These are phyloP conservation scores for Camellia lanceoleosa DNA, from an alignment of 148 eudicot genomes.

Conservation along the genomic window DNA sequence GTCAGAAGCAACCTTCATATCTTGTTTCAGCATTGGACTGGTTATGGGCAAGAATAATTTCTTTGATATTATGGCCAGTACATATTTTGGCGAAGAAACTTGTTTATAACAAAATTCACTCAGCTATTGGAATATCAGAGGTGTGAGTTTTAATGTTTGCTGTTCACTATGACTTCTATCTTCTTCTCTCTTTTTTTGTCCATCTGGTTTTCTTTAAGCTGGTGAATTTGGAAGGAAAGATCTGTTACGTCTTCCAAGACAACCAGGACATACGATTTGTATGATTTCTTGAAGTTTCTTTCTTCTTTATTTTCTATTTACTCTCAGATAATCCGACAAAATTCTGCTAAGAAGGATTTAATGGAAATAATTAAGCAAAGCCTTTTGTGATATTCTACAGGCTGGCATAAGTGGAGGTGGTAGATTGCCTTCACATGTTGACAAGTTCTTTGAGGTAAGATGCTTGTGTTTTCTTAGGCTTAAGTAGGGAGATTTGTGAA, in stretches of 20 bases:
- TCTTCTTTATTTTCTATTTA: background rate
- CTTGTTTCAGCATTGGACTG: slow-evolving; percentile 54
- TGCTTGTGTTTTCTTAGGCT: slow-evolving; percentile 17
- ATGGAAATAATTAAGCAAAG: background rate
- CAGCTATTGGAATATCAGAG: slow-evolving; percentile 88
- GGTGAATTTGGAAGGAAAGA: slow-evolving; percentile 1
- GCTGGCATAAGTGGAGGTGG: slow-evolving; percentile 98
- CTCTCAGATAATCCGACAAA: background rate
- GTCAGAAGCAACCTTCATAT: slow-evolving; percentile 44
- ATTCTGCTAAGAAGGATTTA: background rate
- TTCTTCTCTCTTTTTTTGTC: background rate
- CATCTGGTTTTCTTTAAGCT: background rate
- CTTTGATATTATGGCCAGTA: slow-evolving; percentile 67
- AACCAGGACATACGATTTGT: background rate
- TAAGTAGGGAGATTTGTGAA: background rate
- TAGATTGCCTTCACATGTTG: slow-evolving; percentile 77
- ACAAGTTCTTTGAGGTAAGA: slow-evolving; percentile 88
- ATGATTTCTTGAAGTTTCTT: background rate
- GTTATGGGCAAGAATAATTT: slow-evolving; percentile 72
- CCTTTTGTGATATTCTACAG: slow-evolving; percentile 38
- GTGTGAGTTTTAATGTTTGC: slow-evolving; percentile 28
- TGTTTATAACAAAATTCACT: slow-evolving; percentile 73
- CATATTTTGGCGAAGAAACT: slow-evolving; percentile 72
- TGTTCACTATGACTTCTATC: background rate
- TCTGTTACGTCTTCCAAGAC: background rate